Base-by-base conservation (phyloP, 2,329 filamentous ascomycete genomes). In the Canariomyces notabilis region DNA sequence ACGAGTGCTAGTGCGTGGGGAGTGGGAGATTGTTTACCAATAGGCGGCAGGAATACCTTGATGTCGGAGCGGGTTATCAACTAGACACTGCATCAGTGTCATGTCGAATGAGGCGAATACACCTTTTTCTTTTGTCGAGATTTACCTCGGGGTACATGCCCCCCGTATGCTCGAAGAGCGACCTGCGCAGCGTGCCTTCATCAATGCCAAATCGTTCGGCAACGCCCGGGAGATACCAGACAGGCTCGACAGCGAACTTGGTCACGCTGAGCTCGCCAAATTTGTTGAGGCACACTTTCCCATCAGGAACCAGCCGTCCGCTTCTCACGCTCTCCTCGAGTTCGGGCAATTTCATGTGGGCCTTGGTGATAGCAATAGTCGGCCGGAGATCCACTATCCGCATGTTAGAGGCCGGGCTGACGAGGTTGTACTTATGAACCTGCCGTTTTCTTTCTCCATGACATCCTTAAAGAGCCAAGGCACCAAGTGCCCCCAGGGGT, bases 261-360 rank as follows among this genome's bases (percentile, higher is more conserved):
- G 93, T 97, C 5, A 97, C 93, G 23, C 86, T 86, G 31, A 97
- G 74, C 64, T 97, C 93, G 45, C 93, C 93, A 2, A 72, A 69
- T n/a, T 81, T 75, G 61, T 95, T 95, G 43, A 97, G 66, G 61
- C 89, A 91, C 36, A 97, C 89, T 62, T 90, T 93, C 42, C 93
- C 91, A 64, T 98, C 93, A 0, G 77, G 77, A 2, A 79, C 65
- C 71, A 97, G 73, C 54, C 89, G 78, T 4, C 91, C 91, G 38
- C 77, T 76, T 47, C 78, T 82, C 3, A 98, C 89, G 55, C 88
- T 93, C 22, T 95, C 85, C 57, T 91, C 89, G 34, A 98, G 79
- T 65, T 98, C 93, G 1, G 93, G 89, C n/a, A 97, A 73, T 72
- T 87, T 93, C 90, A 96, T 96, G 61, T 95, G 89, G 21, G 90